Evolutionary conservation across 345 rosid genomes (phyloP), one percentile per base, ranked within the genome.

Genomic region (Citrus trifoliata): DNA sequence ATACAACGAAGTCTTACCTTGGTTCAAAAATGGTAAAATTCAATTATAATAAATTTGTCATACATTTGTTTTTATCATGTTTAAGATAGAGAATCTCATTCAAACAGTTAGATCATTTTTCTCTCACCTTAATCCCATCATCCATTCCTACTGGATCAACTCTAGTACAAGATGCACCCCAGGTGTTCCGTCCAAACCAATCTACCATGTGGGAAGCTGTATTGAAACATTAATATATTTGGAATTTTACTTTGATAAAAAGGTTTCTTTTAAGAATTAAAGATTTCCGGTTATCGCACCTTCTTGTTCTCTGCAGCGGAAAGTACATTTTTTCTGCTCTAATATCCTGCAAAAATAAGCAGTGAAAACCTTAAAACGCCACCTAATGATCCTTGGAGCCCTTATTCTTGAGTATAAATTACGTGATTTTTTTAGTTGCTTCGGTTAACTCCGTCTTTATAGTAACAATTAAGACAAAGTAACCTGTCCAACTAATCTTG

Each of bases 141-240:
- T 84, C 76, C 75, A 87, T 85, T 74, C 87, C 91, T 25, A 62
- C 84, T 12, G 90, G 88, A 77, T 81, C 82, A 38, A 92, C 90
- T 62, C 80, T 82, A 3, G 76, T 77, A 63, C 89, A 89, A 70
- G 89, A 90, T 21, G 94, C 93, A 86, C 90, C 97, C 97, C 93
- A 89, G 30, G 91, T 89, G 85, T 92, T 88, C 94, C 90, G 87
- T 60, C 91, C 90, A 60, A 92, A 86, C 92, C 88, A 86, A 80
- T 92, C 91, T 76, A 92, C 61, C 78, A 88, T 25, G 74, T 61
- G 5, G 94, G 93, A 62, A 76, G 18, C 53, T 87, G 51, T 21
- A 70, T 67, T 9, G 48, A 55, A 51, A 19, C 37, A 76, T 32
- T 2, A 71, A 53, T 28, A 1, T 53, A 28, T 9, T 25, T 13